Evolutionary conservation across 2,329 filamentous ascomycete species (phyloP).

Genomic region (Colletotrichum horii): DNA sequence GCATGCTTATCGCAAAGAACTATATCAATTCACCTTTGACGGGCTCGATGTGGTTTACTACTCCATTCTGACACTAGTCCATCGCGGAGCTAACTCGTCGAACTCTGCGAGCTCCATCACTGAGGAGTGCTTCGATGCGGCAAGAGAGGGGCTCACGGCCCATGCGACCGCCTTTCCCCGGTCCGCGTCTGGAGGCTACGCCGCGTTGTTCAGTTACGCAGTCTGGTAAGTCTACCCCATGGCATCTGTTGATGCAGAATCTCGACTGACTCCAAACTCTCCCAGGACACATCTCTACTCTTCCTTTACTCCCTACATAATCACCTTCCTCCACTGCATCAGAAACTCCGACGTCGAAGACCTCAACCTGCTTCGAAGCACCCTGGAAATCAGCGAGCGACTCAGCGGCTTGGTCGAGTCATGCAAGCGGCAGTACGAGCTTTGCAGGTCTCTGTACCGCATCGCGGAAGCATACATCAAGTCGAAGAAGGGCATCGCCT

Average conservation of each 20-base stretch:
- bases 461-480: constrained; percentile 11
- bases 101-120: constrained; percentile 19
- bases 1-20: constrained; percentile 14
- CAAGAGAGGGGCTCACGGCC: constrained; percentile 19
- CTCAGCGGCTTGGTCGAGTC: not conserved
- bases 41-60: constrained; percentile 24
- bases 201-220: constrained; percentile 22
- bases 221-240: constrained; percentile 17
- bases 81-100: constrained; percentile 19
- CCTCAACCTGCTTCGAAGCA: not conserved
- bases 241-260: not conserved
- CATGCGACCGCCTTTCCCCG: constrained; percentile 20
- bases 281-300: constrained; percentile 25
- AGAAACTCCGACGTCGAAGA: constrained; percentile 12
- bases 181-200: constrained; percentile 6
- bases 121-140: constrained; percentile 21
- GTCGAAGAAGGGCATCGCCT: not conserved
- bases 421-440: constrained; percentile 1
- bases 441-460: not conserved
- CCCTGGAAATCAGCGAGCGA: constrained; percentile 3
- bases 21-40: constrained; percentile 21
- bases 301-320: constrained; percentile 26
- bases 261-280: not conserved
- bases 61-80: constrained; percentile 23
- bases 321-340: constrained; percentile 25